Percentiles rank a stretch among this genome's conserved stretches.
phyloP scores from a whole-genome alignment of 2,329 filamentous ascomycete genomes.

The Colletotrichum truncatum region DNA sequence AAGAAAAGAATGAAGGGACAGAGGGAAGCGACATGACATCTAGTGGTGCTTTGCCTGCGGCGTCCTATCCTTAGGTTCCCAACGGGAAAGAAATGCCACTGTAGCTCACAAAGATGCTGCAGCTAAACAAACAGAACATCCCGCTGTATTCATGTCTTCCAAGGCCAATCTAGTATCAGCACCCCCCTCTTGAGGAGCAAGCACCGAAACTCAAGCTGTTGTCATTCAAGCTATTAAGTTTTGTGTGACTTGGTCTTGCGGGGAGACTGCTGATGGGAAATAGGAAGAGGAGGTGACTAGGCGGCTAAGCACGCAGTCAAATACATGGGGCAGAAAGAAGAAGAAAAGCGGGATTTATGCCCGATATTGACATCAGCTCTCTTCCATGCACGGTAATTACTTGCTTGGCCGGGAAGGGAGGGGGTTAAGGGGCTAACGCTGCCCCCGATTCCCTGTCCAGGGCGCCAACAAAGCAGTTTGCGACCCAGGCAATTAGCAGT shows the following conservation, averaged over 20 bases:
- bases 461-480: too few relatives aligned
- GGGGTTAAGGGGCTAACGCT: neutral
- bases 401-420: too few relatives aligned
- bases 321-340: constrained; percentile 12
- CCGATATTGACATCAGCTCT: neutral
- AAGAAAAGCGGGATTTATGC: constrained; percentile 12
- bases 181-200: too few relatives aligned
- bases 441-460: neutral
- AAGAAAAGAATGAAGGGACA: too few relatives aligned
- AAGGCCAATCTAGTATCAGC: too few relatives aligned
- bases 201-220: too few relatives aligned
- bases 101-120: neutral
- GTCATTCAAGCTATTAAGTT: too few relatives aligned
- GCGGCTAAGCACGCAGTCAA: neutral
- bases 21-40: too few relatives aligned
- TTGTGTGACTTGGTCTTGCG: too few relatives aligned
- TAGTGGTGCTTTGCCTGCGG: neutral
- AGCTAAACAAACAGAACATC: neutral
- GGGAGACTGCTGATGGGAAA: neutral
- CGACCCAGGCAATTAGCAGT: too few relatives aligned
- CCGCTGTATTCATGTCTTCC: neutral
- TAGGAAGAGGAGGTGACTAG: neutral
- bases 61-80: too few relatives aligned
- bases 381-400: neutral
- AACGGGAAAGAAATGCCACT: too few relatives aligned